Conservation (phyloP, 192 early-diverging fungal species). For the Podila horticola region DNA sequence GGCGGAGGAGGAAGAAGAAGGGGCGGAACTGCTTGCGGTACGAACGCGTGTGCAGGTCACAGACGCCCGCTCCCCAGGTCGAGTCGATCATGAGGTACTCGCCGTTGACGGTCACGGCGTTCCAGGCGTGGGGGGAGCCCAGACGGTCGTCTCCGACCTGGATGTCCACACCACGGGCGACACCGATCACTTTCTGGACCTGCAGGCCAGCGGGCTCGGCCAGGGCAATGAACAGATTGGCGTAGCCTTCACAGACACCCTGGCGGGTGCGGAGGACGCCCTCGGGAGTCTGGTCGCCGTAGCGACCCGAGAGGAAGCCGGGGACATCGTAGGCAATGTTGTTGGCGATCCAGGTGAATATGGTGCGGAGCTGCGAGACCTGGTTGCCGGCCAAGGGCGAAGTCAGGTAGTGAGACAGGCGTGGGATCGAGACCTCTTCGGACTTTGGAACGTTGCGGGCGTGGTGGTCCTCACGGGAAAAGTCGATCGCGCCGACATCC, state of each 20-base stretch:
- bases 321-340: slow-evolving; percentile 64
- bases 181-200: slow-evolving; percentile 58
- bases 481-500: slow-evolving; percentile 23
- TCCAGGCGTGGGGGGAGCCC: slow-evolving; percentile 64
- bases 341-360: slow-evolving; percentile 64
- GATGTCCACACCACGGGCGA: slow-evolving; percentile 58
- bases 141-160: slow-evolving; percentile 50
- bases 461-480: slow-evolving; percentile 52
- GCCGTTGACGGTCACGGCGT: slow-evolving; percentile 58
- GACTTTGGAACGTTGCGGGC: slow-evolving; percentile 43
- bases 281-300: slow-evolving; percentile 34
- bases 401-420: slow-evolving; percentile 55
- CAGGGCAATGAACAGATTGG: slow-evolving; percentile 62
- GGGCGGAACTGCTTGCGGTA: slow-evolving; percentile 61
- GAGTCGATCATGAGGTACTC: slow-evolving; percentile 65
- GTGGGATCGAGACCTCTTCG: slow-evolving; percentile 19
- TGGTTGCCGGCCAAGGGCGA: slow-evolving; percentile 51
- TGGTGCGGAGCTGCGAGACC: slow-evolving; percentile 58
- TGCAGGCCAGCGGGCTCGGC: slow-evolving; percentile 55
- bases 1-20: slow-evolving; percentile 64
- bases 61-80: slow-evolving; percentile 67
- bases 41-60: slow-evolving; percentile 29
- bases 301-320: slow-evolving; percentile 48
- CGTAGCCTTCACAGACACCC: slow-evolving; percentile 68
- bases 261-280: slow-evolving; percentile 51